A percentile compares a stretch with the other conserved stretches of the same genome.
These are phyloP conservation scores for Plantago ovata DNA, from an alignment of 257 asterid genomes.

Conservation along the genomic window DNA sequence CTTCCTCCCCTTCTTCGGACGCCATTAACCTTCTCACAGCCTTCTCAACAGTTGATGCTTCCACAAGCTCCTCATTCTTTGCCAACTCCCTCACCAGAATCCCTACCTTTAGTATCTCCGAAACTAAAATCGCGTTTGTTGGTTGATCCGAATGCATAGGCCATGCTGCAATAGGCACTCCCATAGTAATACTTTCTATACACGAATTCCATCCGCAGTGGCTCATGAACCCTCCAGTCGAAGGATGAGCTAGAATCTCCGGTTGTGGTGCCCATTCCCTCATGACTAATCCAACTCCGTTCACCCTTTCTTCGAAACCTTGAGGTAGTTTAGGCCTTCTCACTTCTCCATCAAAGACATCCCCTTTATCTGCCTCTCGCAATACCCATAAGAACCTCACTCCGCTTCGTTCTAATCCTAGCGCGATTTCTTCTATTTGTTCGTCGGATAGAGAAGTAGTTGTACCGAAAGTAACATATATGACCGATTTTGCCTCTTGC, in stretches of 20 bases:
- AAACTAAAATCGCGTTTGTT: conserved; percentile 20
- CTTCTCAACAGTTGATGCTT: conserved; percentile 15
- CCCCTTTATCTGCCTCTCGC: conserved; percentile 17
- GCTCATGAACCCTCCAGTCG: conserved; percentile 37
- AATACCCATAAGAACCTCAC: conserved; percentile 21
- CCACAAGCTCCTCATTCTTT: conserved; percentile 17
- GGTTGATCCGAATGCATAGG: conserved; percentile 48
- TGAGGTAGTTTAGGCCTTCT: conserved; percentile 28
- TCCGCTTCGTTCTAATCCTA: conserved; percentile 34
- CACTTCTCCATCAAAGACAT: conserved; percentile 16
- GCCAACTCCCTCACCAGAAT: conserved; percentile 29
- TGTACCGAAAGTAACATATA: conserved; percentile 34
- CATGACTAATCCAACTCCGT: conserved; percentile 30
- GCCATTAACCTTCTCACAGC: conserved; percentile 29
- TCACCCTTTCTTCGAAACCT: conserved; percentile 30
- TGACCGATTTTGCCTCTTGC: conserved; percentile 24
- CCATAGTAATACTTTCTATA: conserved; percentile 23
- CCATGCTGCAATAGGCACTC: conserved; percentile 43
- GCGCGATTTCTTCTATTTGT: conserved; percentile 33
- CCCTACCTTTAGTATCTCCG: conserved; percentile 18
- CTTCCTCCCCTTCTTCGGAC: conserved; percentile 28
- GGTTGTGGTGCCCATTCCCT: conserved; percentile 48
- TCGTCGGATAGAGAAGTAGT: conserved; percentile 31
- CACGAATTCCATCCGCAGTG: conserved; percentile 29
- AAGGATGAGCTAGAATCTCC: conserved; percentile 27